Evolutionary conservation across 805 yeast genomes (phyloP).

Genomic region (Candida hispaniensis): DNA sequence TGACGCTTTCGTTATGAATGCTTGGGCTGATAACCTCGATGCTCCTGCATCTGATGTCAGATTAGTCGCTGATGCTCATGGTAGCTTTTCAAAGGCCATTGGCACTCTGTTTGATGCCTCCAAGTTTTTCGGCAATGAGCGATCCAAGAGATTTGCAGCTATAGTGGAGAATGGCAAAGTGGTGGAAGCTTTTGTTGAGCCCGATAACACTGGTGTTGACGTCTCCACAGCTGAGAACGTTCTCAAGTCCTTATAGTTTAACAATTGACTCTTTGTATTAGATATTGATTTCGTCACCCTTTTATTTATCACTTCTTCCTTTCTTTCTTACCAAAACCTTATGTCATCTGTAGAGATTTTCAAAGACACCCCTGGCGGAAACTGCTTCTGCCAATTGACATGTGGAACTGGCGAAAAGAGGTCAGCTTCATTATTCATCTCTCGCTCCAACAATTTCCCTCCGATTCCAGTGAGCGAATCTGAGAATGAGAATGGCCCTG

Average conservation of each 20-base stretch:
- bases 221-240: slow-evolving; percentile 25
- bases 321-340: too few relatives aligned
- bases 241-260: slow-evolving; percentile 22
- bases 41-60: slow-evolving; percentile 31
- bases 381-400: slow-evolving; percentile 11
- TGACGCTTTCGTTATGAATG: slow-evolving; percentile 75
- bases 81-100: slow-evolving; percentile 53
- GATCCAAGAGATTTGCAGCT: slow-evolving; percentile 68
- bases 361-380: too few relatives aligned
- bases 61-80: slow-evolving; percentile 72
- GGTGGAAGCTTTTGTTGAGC: slow-evolving; percentile 57
- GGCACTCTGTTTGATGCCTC: slow-evolving; percentile 68
- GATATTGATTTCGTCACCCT: too few relatives aligned
- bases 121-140: slow-evolving; percentile 60
- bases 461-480: slow-evolving; percentile 8
- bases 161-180: slow-evolving; percentile 69
- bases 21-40: slow-evolving; percentile 50
- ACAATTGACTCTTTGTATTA: too few relatives aligned
- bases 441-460: slow-evolving; percentile 11
- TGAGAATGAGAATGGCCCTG: slow-evolving; percentile 9
- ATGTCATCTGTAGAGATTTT: too few relatives aligned
- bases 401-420: slow-evolving; percentile 7
- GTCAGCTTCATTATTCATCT: slow-evolving; percentile 11
- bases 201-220: slow-evolving; percentile 64
- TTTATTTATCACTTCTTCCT: too few relatives aligned